Conservation (phyloP, 2,329 filamentous ascomycete genomes). For the Teratosphaeriaceae sp. region DNA sequence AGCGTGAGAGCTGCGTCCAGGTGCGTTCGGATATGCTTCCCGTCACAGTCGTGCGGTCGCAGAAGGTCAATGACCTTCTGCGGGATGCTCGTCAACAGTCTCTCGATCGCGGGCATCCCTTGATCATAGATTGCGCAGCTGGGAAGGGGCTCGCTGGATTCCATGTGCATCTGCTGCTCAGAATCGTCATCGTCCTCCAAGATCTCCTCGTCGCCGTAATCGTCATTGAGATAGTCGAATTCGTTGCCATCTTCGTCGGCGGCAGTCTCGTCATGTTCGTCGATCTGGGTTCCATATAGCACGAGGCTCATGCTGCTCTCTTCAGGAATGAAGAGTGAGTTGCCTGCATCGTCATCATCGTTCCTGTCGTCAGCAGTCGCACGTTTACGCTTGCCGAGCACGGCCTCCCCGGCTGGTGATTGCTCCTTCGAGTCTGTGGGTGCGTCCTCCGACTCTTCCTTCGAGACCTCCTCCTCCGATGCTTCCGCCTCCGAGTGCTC, state of each 20-base stretch:
- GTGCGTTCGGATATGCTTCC: neutral
- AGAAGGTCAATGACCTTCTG: neutral
- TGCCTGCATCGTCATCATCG: conserved; percentile 4
- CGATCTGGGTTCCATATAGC: neutral
- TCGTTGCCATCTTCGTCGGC: conserved; percentile 2
- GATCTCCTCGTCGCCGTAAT: neutral
- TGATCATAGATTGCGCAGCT: conserved; percentile 8
- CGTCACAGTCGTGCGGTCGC: neutral
- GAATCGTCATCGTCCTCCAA: conserved; percentile 4
- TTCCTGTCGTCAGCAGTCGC: neutral
- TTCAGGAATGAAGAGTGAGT: conserved; percentile 5
- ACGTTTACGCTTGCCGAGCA: conserved; percentile 8
- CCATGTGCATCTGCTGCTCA: conserved; percentile 1
- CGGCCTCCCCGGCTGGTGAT: neutral
- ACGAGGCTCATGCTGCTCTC: conserved; percentile 4
- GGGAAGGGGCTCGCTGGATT: conserved; percentile 7
- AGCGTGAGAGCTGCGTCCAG: neutral
- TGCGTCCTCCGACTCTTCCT: too few relatives aligned
- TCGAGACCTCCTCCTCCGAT: too few relatives aligned
- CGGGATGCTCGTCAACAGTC: neutral
- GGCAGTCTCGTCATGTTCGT: neutral
- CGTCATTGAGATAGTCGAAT: neutral
- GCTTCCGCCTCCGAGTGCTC: too few relatives aligned
- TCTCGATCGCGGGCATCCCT: conserved; percentile 2
- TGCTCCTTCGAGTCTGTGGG: conserved; percentile 9